Evolutionary conservation across 2,329 filamentous ascomycete species (phyloP).

Genomic region (Fusarium ambrosium): DNA sequence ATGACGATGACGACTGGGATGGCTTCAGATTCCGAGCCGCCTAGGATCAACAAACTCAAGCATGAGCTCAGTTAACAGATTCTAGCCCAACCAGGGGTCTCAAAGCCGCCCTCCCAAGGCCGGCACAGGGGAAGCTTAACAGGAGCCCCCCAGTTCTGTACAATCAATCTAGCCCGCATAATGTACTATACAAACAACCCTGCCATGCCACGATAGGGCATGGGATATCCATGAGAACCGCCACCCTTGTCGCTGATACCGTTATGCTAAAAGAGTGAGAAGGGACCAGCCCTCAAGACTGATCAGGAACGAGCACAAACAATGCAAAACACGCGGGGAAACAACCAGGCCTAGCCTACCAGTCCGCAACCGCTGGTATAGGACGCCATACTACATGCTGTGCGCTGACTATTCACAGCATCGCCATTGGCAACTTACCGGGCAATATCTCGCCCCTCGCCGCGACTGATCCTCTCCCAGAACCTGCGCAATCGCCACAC

Average conservation of each 20-base stretch:
- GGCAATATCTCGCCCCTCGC: slow-evolving; percentile 46
- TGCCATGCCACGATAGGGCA: slow-evolving; percentile 13
- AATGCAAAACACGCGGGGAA: not conserved
- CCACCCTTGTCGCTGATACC: not conserved
- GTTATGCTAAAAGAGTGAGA: slow-evolving; percentile 17
- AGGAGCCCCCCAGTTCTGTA: slow-evolving; percentile 35
- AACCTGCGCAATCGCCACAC: slow-evolving; percentile 74
- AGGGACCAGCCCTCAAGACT: slow-evolving; percentile 10
- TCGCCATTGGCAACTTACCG: slow-evolving; percentile 38
- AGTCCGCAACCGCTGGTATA: not conserved
- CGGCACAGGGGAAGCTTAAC: slow-evolving; percentile 8
- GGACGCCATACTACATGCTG: not conserved
- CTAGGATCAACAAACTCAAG: slow-evolving; percentile 6
- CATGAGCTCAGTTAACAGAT: not conserved
- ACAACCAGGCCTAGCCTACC: not conserved
- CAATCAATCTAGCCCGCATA: slow-evolving; percentile 44
- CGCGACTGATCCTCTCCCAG: slow-evolving; percentile 72
- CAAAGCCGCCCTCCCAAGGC: not conserved
- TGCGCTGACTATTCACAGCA: not conserved
- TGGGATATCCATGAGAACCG: slow-evolving; percentile 10
- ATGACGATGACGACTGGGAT: slow-evolving; percentile 67
- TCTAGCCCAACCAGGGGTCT: not conserved
- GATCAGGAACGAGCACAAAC: slow-evolving; percentile 1
- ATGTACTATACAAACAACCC: slow-evolving; percentile 44
- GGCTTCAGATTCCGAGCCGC: slow-evolving; percentile 65